These are phyloP conservation scores for Purpureocillium takamizusanense DNA, from an alignment of 2,329 filamentous ascomycete species.

Conservation along the genomic window DNA sequence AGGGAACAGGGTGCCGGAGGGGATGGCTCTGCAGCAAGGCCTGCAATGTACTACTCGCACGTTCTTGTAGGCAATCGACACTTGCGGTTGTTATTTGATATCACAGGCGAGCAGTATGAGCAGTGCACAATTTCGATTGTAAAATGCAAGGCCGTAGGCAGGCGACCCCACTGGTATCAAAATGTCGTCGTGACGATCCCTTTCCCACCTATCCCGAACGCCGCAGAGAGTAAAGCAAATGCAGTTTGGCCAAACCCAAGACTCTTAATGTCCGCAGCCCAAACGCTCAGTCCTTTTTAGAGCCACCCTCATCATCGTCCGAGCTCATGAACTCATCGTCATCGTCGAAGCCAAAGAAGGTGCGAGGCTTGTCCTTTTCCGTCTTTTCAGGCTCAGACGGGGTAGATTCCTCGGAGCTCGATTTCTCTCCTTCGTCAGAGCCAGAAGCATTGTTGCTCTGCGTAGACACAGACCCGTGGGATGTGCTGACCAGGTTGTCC, in stretches of 20 bases:
- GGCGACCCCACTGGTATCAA: conserved; percentile 2
- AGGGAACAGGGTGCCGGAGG: conserved; percentile 15
- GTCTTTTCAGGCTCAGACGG: conserved; percentile 31
- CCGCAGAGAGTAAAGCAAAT: neutral
- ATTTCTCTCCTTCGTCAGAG: conserved; percentile 28
- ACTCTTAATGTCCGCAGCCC: too few relatives aligned
- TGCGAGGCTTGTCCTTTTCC: conserved; percentile 29
- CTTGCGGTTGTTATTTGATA: conserved; percentile 11
- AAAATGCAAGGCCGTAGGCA: neutral
- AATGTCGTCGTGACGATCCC: neutral
- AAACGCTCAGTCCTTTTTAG: neutral
- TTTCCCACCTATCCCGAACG: conserved; percentile 2
- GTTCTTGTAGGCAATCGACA: conserved; percentile 18
- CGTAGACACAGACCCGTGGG: conserved; percentile 35
- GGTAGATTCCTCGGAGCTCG: conserved; percentile 39
- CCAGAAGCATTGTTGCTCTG: conserved; percentile 15
- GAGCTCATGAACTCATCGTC: conserved; percentile 68
- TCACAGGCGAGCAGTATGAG: neutral
- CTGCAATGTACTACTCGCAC: conserved; percentile 28
- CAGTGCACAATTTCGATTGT: conserved; percentile 3
- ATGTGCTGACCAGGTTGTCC: conserved; percentile 49
- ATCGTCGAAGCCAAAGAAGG: conserved; percentile 72
- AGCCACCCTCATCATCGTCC: conserved; percentile 44
- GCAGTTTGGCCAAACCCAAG: too few relatives aligned
- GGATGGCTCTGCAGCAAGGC: conserved; percentile 18